phyloP scores from a whole-genome alignment of 108 stramenopile species.

The Nitzschia putrida region DNA sequence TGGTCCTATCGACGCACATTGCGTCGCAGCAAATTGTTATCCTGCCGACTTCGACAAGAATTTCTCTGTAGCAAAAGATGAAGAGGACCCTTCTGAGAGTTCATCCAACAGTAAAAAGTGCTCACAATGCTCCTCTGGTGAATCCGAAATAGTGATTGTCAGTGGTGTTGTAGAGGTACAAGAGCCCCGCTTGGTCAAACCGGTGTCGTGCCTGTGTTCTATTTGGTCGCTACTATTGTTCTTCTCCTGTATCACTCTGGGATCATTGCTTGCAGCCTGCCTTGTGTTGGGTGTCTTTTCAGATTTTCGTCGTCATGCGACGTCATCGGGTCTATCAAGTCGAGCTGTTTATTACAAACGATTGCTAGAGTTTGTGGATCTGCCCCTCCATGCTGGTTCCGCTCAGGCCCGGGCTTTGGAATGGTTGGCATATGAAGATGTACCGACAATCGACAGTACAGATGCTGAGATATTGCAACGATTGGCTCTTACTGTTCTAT shows the following conservation, averaged over 20 bases:
- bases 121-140: too few species aligned
- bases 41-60: too few species aligned
- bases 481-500: slow-evolving; percentile 30
- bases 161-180: too few species aligned
- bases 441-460: slow-evolving; percentile 7
- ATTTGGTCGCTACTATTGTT: not conserved
- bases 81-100: too few species aligned
- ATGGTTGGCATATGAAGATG: slow-evolving; percentile 34
- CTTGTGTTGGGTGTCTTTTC: not conserved
- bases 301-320: not conserved
- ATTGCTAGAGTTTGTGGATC: not conserved
- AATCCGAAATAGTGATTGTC: too few species aligned
- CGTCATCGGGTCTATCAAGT: not conserved
- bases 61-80: too few species aligned
- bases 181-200: not conserved
- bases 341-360: not conserved
- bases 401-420: slow-evolving; percentile 21
- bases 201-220: not conserved
- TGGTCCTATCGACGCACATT: too few species aligned
- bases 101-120: too few species aligned
- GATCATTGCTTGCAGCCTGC: slow-evolving; percentile 1
- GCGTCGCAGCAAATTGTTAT: too few species aligned
- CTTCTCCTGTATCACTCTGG: not conserved
- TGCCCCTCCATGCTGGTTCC: not conserved
- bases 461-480: slow-evolving; percentile 18